phyloP scores from a whole-genome alignment of 2,329 filamentous ascomycete genomes.

The Didymella segeticola region DNA sequence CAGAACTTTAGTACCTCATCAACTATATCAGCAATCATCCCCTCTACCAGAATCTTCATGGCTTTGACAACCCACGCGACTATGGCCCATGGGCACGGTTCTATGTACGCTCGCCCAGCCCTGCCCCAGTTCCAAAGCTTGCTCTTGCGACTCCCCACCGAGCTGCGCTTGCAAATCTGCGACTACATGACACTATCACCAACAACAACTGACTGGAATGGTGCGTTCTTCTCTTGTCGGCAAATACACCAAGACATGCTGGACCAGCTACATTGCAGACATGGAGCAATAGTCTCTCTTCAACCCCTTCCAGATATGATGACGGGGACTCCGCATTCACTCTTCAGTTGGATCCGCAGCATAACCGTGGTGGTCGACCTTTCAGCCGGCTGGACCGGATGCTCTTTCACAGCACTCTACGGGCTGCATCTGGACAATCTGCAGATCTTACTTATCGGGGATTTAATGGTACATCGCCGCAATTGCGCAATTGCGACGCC shows the following conservation, averaged over 20 bases:
- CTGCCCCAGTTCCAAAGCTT: neutral
- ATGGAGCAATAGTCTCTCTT: neutral
- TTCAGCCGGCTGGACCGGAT: neutral
- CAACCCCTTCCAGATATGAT: neutral
- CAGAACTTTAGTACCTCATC: too few species aligned
- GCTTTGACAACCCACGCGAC: too few species aligned
- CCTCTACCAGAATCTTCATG: too few species aligned
- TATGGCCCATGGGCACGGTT: neutral
- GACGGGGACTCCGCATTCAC: neutral
- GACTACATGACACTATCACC: neutral
- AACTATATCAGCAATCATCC: too few species aligned
- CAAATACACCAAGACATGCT: neutral
- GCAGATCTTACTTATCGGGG: neutral
- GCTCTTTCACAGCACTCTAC: neutral
- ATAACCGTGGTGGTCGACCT: neutral
- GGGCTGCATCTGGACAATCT: neutral
- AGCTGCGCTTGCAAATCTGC: constrained; percentile 1
- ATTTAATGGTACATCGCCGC: neutral
- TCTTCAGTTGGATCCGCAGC: neutral
- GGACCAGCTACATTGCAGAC: neutral
- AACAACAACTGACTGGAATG: neutral
- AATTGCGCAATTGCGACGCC: neutral
- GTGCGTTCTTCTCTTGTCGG: neutral
- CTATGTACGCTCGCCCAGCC: neutral
- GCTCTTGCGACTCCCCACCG: neutral